phyloP scores from a whole-genome alignment of 164 flowering plant genomes.

The Annona squamosa region DNA sequence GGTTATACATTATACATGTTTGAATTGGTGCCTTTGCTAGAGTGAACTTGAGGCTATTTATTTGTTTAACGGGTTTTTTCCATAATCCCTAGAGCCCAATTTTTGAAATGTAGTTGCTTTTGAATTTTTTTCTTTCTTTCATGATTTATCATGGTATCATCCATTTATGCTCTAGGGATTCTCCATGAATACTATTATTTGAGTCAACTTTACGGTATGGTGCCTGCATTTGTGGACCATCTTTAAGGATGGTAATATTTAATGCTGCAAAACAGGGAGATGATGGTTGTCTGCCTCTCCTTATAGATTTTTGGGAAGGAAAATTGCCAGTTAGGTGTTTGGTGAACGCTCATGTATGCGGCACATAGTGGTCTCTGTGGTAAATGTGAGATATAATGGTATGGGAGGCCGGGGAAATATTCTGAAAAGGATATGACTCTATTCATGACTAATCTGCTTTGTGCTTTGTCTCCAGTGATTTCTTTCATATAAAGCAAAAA shows the following conservation, averaged over 20 bases:
- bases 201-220: conserved; percentile 18
- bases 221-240: conserved; percentile 14
- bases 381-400: neutral
- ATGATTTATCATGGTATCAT: neutral
- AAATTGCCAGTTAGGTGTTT: neutral
- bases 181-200: neutral
- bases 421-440: neutral
- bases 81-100: neutral
- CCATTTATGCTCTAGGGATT: neutral
- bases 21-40: neutral
- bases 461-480: neutral
- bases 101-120: neutral
- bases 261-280: neutral
- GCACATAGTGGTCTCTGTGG: neutral
- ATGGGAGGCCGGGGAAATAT: neutral
- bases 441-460: neutral
- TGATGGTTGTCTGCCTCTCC: neutral
- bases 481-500: conserved; percentile 8
- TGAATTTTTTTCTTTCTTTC: too few species aligned
- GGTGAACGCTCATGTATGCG: neutral
- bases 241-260: conserved; percentile 20
- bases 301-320: neutral
- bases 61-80: neutral
- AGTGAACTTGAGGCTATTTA: neutral
- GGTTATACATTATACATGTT: neutral